Evolutionary conservation across 441 rosid genomes (phyloP), one percentile per base, ranked within the genome.

Genomic region (Gossypium armourianum): DNA sequence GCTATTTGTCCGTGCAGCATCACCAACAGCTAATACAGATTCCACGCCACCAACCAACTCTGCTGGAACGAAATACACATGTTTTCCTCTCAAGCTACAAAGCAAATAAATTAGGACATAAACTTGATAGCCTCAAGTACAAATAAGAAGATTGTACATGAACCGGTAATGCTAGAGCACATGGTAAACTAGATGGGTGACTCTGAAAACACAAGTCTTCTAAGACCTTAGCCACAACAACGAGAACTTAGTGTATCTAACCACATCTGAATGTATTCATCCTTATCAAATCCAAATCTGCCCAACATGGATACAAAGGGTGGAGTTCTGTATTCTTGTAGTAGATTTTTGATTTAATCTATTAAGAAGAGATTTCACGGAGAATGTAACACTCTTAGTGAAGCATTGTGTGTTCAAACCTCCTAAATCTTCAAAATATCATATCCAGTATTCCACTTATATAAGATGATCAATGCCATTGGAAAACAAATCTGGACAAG

Each of bases 61-160:
- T 12, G 75, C 82, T 57, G 98, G 92, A 82, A 95, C 84, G 73
- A 79, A 89, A 83, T 78, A 80, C 62, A 83, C 75, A 60, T 92
- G 98, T 79, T 95, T 95, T 70, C 97, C 95, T 17, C 92, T 89
- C 76, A 95, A 82, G 75, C 99, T 95, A 76, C 75, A 60, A 2
- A 76, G 56, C 19, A 74, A 69, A 54, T 50, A 62, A 24, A 80
- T 66, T 17, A 70, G 58, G 9, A 60, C 36, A 26, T 52, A 57
- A 40, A 77, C 76, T 26, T 6, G 12, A 15, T 52, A 16, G 47
- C 69, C 28, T 60, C n/a, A 55, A 58, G 47, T 20, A 66, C 50
- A 20, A 19, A 59, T 40, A 40, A 53, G 29, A 62, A 60, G 47
- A 57, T 10, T 70, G 45, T 40, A 57, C 21, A 7, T 16, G 56